Evolutionary conservation across 306 rosid species (phyloP), one percentile per base, ranked within the genome.

Genomic region (Cicer judaicum): DNA sequence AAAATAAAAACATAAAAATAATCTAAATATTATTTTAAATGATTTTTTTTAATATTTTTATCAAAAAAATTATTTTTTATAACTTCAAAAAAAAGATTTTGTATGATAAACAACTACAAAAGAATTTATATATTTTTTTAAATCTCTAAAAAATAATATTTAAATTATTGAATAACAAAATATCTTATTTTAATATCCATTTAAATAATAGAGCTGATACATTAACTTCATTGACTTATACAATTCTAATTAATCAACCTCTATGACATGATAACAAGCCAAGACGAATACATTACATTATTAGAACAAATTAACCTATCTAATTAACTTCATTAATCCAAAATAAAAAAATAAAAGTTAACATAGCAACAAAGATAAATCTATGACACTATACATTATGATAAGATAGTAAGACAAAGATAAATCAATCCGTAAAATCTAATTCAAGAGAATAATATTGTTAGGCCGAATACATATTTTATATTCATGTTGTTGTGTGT

Each of bases 321-420:
- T 18, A 54, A 54, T 54, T 54, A 3, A 59, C 16, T 57, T 57
- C 64, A 57, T 36, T 73, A 11, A 56, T 65, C 61, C 61, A 56
- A 3, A 66, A 42, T 64, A 80, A 55, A 68, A 10, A 53, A 57
- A 29, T 46, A 55, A 75, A 41, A 59, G 34, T 24, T 2, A 24
- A 49, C 44, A 41, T 46, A 67, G 56, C 15, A 62, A 80, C 76
- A 57, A 67, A 74, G 64, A 81, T 57, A 78, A 76, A 64, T 39
- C 50, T 53, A 80, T 18, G 72, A 60, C 56, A 82, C 11, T 19
- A 38, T 64, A 29, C 7, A 39, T 12, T 12, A 29, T 24, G 5
- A 59, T 29, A 59, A 10, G n/a, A 43, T 63, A 8, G 10, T 73
- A 75, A 7, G 68, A 57, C 41, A 69, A 10, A 24, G 81, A 73